These are phyloP conservation scores for Ichthyophonus hoferi DNA, from an alignment of 208 protist species.

Conservation along the genomic window DNA sequence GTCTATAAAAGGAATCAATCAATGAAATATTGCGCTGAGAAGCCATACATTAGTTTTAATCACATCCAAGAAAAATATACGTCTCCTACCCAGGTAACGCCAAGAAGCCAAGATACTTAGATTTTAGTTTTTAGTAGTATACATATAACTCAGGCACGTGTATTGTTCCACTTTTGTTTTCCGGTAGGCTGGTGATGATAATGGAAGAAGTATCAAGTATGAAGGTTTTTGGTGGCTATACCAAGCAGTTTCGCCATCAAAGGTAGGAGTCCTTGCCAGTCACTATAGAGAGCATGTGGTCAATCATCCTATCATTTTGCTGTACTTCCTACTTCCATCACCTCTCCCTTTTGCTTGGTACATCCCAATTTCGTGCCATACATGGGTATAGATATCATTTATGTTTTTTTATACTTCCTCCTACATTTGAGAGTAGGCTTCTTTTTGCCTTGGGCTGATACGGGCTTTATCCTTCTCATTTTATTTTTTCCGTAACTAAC, in stretches of 20 bases:
- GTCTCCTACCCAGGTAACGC: too few species aligned
- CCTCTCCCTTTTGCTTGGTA: background rate
- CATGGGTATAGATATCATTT: background rate
- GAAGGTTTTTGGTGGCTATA: slow-evolving; percentile 28
- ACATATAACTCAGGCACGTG: too few species aligned
- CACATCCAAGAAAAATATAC: too few species aligned
- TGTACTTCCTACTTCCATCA: background rate
- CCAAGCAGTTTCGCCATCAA: slow-evolving; percentile 32
- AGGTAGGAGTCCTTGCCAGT: background rate
- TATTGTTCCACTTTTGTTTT: too few species aligned
- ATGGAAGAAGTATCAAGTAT: slow-evolving; percentile 19
- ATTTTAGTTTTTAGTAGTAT: too few species aligned
- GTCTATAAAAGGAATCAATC: too few species aligned
- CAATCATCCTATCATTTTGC: background rate
- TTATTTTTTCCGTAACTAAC: background rate
- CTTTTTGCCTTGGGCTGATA: too few species aligned
- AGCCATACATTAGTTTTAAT: too few species aligned
- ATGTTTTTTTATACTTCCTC: background rate
- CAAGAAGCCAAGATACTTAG: too few species aligned
- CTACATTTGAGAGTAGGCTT: too few species aligned
- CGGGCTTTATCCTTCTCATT: background rate
- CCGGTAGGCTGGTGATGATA: too few species aligned
- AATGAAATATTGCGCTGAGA: too few species aligned
- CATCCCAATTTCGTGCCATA: background rate
- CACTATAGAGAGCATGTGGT: background rate